Evolutionary conservation across 1,284 basidiomycete genomes (phyloP).

Genomic region (Schizophyllum amplum): DNA sequence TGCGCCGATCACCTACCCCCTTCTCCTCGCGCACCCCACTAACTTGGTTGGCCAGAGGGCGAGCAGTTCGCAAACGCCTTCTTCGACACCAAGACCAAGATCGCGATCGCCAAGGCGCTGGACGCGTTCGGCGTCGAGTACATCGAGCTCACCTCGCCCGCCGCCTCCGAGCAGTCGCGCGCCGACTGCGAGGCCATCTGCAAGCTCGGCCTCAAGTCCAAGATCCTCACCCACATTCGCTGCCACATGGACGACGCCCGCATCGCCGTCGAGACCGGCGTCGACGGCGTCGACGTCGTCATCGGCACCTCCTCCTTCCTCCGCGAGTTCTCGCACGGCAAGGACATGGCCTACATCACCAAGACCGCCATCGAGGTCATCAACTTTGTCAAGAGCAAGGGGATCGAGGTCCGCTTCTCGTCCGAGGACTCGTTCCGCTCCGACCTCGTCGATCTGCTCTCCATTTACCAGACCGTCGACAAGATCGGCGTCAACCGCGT

Average conservation of each 20-base stretch:
- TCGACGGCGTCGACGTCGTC: slow-evolving; percentile 98
- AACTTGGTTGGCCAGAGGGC: slow-evolving; percentile 74
- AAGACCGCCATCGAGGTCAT: slow-evolving; percentile 99
- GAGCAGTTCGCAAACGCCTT: slow-evolving; percentile 99
- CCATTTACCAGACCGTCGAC: slow-evolving; percentile 99
- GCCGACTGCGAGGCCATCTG: slow-evolving; percentile 98
- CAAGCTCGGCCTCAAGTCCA: slow-evolving; percentile 95
- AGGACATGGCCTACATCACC: slow-evolving; percentile 99
- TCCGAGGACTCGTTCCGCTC: slow-evolving; percentile 99
- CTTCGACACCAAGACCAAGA: slow-evolving; percentile 99
- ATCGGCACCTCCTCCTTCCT: slow-evolving; percentile 99
- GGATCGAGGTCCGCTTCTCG: slow-evolving; percentile 99
- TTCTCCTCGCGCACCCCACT: background rate
- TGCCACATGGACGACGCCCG: slow-evolving; percentile 99
- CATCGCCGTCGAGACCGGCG: slow-evolving; percentile 97
- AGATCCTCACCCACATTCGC: slow-evolving; percentile 98
- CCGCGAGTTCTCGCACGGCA: slow-evolving; percentile 98
- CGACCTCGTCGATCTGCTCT: slow-evolving; percentile 96
- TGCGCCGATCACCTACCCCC: slow-evolving; percentile 24
- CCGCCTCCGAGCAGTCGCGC: slow-evolving; percentile 94
- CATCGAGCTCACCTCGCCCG: slow-evolving; percentile 98
- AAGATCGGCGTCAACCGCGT: slow-evolving; percentile 99
- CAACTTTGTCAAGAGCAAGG: slow-evolving; percentile 99
- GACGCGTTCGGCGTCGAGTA: slow-evolving; percentile 99
- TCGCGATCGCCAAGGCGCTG: slow-evolving; percentile 95